Base-by-base conservation (phyloP, 2,329 filamentous ascomycete species). In the Neoscytalidium dimidiatum region DNA sequence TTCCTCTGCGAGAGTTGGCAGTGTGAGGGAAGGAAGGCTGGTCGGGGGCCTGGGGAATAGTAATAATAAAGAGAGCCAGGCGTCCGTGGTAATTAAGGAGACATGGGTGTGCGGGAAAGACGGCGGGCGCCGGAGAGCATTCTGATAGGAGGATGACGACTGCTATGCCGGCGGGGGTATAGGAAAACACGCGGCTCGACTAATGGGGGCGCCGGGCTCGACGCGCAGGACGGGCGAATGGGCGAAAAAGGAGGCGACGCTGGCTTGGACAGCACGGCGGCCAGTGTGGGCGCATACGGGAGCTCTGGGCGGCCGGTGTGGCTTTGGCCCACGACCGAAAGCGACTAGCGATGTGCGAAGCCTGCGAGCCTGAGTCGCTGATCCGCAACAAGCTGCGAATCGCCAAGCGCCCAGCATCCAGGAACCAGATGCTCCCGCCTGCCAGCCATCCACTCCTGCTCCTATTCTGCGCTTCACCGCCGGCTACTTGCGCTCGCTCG, bases 381-480 rank as follows among this genome's bases (percentile, higher is more conserved):
- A 64, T 64, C 61, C 61, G 61, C 61, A 64, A 64, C 61, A 64
- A 46, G 51, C 48, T 64, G 61, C 49, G 61, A 52, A 64, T 64
- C 61, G 60, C 60, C 60, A 51, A 62, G 58, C 43, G 46, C 46
- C 46, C n/a, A 23, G 51, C 51, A 53, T 31, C 28, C 61, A 56
- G 61, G 49, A 35, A 56, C 61, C 48, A 64, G 28, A 56, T 46
- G 38, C 28, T 29, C 49, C n/a, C 28, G 28, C 14, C 21, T n/a
- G 49, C 26, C 56, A 44, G 38, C 23, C 56, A 7, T 19, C 28
- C 23, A 31, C 56, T 60, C 56, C 56, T 60, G 56, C 56, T 60
- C 56, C 56, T 60, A 60, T 60, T 60, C 56, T 23, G 52, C 29
- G 41, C 28, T 29, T 52, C 28, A 46, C 56, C 56, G 56, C 56